Evolutionary conservation across 352 stramenopile genomes (phyloP).

Genomic region (Phytophthora melonis): DNA sequence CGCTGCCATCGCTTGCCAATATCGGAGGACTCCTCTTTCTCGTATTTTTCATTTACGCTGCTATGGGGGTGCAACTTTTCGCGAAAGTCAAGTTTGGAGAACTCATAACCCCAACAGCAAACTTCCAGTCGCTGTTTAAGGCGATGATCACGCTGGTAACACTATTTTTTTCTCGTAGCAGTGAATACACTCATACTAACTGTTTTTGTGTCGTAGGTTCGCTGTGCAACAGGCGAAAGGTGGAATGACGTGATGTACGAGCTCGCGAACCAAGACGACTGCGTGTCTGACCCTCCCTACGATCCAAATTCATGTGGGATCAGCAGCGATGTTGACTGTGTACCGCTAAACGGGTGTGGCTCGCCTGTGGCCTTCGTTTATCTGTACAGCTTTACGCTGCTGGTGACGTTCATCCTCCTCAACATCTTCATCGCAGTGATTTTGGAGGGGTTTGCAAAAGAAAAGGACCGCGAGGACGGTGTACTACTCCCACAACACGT

Average conservation of each 20-base stretch:
- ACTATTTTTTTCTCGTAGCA: neutral
- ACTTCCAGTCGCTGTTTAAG: conserved; percentile 89
- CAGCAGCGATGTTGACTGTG: conserved; percentile 54
- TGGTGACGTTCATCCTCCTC: conserved; percentile 90
- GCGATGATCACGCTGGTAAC: conserved; percentile 73
- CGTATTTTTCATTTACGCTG: conserved; percentile 94
- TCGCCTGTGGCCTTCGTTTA: conserved; percentile 74
- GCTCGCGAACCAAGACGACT: conserved; percentile 64
- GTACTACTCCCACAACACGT: conserved; percentile 68
- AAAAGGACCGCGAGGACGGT: conserved; percentile 70
- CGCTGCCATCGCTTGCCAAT: conserved; percentile 87
- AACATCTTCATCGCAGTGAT: conserved; percentile 95
- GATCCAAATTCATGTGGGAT: conserved; percentile 72
- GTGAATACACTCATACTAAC: neutral
- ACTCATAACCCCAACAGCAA: conserved; percentile 74
- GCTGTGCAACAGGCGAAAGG: conserved; percentile 92
- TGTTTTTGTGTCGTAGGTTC: conserved; percentile 61
- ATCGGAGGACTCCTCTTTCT: conserved; percentile 90
- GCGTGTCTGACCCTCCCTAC: conserved; percentile 53
- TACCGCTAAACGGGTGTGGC: conserved; percentile 76
- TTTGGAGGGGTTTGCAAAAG: conserved; percentile 90
- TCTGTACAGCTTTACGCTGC: conserved; percentile 90
- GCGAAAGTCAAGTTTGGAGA: conserved; percentile 80
- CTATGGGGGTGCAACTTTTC: conserved; percentile 92
- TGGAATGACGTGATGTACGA: conserved; percentile 95